phyloP scores from a whole-genome alignment of 1,284 basidiomycete species.

The Cryptococcus sp. region DNA sequence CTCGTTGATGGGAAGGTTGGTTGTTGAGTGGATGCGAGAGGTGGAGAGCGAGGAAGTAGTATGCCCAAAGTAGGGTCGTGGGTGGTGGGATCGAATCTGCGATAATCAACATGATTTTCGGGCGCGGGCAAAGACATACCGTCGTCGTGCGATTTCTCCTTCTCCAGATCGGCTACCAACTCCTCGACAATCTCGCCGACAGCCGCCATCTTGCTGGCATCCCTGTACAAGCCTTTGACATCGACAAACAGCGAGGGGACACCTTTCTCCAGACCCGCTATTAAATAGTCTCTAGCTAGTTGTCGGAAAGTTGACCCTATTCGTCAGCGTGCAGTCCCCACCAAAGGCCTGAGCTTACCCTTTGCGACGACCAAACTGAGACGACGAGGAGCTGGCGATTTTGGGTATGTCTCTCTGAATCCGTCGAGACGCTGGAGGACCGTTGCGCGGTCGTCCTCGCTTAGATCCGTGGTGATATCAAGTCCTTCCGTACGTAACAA shows the following conservation, averaged over 20 bases:
- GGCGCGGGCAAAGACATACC: conserved; percentile 21
- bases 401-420: conserved; percentile 61
- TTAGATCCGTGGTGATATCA: conserved; percentile 50
- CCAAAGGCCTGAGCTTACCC: conserved; percentile 46
- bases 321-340: conserved; percentile 1
- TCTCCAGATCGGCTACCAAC: conserved; percentile 48
- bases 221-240: conserved; percentile 75
- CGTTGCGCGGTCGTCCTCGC: conserved; percentile 51
- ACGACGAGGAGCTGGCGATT: conserved; percentile 67
- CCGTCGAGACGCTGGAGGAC: conserved; percentile 60
- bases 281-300: conserved; percentile 67
- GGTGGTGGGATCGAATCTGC: conserved; percentile 58
- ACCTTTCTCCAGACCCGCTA: conserved; percentile 71
- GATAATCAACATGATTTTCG: background rate
- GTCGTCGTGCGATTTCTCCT: conserved; percentile 38
- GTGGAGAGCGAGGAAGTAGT: conserved; percentile 93
- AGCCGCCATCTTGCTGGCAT: conserved; percentile 59
- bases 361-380: conserved; percentile 64
- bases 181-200: conserved; percentile 71
- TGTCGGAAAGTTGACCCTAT: conserved; percentile 62
- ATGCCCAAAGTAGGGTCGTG: conserved; percentile 85
- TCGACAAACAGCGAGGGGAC: conserved; percentile 93
- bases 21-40: conserved; percentile 62
- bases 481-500: conserved; percentile 66
- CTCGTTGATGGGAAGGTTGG: conserved; percentile 49